These are phyloP conservation scores for Vitis hybrid DNA, from an alignment of 177 flowering plant species.

Conservation along the genomic window DNA sequence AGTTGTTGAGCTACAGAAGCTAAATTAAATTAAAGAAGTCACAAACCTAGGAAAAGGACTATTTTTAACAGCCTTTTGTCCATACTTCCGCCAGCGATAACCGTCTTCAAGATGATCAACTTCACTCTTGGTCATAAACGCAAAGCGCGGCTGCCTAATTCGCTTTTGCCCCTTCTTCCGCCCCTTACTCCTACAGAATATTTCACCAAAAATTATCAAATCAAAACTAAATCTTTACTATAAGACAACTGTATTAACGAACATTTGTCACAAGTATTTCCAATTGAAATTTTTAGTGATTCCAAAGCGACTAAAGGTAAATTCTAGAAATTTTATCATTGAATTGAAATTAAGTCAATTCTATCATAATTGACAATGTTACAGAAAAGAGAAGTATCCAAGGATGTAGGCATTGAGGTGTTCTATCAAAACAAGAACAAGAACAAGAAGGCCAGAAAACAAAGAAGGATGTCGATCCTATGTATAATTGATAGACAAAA, in stretches of 20 bases:
- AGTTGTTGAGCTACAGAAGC: too few species aligned
- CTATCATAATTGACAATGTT: not conserved
- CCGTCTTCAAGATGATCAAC: conserved; percentile 92
- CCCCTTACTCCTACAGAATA: conserved; percentile 45
- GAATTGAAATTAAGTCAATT: too few species aligned
- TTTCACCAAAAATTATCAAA: conserved; percentile 14
- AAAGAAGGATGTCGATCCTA: too few species aligned
- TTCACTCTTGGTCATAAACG: conserved; percentile 90
- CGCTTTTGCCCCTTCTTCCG: conserved; percentile 67
- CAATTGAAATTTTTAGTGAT: too few species aligned
- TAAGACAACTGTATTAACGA: not conserved
- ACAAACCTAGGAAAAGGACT: conserved; percentile 85
- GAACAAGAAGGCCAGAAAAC: too few species aligned
- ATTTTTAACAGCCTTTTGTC: conserved; percentile 88
- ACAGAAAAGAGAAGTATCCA: too few species aligned
- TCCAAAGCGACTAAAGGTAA: too few species aligned
- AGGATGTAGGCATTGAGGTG: too few species aligned
- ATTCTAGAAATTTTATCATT: too few species aligned
- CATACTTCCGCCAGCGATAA: conserved; percentile 89
- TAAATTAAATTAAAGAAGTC: too few species aligned
- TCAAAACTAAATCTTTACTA: not conserved
- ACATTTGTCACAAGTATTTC: not conserved
- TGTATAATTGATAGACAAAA: too few species aligned
- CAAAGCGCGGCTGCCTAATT: conserved; percentile 72
- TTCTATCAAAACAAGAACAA: too few species aligned